Evolutionary conservation across 2,329 filamentous ascomycete species (phyloP).

Genomic region (Aspergillus tanneri): DNA sequence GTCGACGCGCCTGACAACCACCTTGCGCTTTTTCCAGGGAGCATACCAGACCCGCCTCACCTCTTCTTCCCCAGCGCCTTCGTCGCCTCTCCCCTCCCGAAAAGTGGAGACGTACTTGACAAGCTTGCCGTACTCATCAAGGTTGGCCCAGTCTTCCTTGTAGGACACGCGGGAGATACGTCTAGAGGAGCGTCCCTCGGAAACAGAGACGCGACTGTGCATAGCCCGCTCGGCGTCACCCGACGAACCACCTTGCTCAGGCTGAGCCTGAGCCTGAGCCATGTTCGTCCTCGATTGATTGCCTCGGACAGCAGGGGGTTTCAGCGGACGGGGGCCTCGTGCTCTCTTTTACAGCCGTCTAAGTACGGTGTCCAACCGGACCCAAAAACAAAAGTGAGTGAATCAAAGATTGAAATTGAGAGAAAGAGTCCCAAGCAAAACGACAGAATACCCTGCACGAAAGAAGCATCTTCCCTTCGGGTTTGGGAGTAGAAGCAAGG

Average conservation of each 20-base stretch:
- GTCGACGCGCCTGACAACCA: constrained; percentile 26
- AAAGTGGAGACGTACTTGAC: constrained; percentile 68
- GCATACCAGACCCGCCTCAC: constrained; percentile 60
- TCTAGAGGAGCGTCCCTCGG: constrained; percentile 21
- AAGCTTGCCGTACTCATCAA: constrained; percentile 65
- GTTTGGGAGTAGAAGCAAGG: neutral
- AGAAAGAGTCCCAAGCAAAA: constrained; percentile 6
- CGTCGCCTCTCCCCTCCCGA: constrained; percentile 52
- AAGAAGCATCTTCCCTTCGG: constrained; percentile 3
- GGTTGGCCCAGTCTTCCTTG: constrained; percentile 32
- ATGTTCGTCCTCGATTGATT: constrained; percentile 19
- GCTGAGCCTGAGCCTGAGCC: too few species aligned
- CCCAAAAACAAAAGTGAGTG: constrained; percentile 4
- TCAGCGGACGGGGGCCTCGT: constrained; percentile 3
- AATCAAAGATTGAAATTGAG: constrained; percentile 1
- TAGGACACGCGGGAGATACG: constrained; percentile 39
- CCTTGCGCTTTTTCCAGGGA: constrained; percentile 51
- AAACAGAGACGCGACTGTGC: constrained; percentile 26
- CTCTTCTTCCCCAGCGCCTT: constrained; percentile 42
- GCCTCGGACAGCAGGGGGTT: constrained; percentile 6
- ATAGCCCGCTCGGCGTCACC: constrained; percentile 20
- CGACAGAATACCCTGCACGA: constrained; percentile 6
- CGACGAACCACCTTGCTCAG: constrained; percentile 16
- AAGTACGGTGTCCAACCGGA: neutral
- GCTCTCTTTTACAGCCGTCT: constrained; percentile 3